Conservation (phyloP, 2,329 filamentous ascomycete genomes). For the Calonectria ilicicola region DNA sequence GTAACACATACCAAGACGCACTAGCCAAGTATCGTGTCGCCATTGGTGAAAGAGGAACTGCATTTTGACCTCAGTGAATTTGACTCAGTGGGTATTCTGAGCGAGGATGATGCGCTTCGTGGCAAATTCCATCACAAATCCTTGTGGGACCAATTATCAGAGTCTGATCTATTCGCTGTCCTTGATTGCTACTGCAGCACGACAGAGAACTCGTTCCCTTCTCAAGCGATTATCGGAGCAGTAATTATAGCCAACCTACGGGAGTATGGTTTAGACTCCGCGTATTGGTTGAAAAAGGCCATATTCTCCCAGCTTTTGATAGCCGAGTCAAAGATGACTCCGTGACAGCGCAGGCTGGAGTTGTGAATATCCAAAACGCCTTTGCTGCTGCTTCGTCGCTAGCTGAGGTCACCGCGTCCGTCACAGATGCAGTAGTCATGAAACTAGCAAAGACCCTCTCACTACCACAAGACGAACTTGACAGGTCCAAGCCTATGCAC, state of each 20-base stretch:
- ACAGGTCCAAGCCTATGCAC: conserved; percentile 32
- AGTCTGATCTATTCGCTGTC: background rate
- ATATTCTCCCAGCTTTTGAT: background rate
- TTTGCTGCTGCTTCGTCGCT: background rate
- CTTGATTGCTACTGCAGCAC: background rate
- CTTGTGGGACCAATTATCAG: background rate
- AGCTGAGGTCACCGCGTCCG: background rate
- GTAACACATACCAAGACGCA: background rate
- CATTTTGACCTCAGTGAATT: background rate
- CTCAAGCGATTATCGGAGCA: background rate
- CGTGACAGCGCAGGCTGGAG: background rate
- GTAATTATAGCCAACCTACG: background rate
- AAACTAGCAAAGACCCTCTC: background rate
- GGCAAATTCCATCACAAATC: background rate
- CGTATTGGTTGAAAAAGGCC: background rate
- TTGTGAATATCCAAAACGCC: background rate
- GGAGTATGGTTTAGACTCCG: background rate
- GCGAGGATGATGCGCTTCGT: background rate
- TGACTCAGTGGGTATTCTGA: background rate
- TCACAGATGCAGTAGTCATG: background rate
- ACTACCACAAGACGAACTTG: conserved; percentile 31
- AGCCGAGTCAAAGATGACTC: background rate
- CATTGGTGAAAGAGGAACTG: background rate
- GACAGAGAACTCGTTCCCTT: background rate
- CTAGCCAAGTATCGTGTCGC: background rate